Evolutionary conservation across 306 rosid genomes (phyloP).

Genomic region (Luffa acutangula): DNA sequence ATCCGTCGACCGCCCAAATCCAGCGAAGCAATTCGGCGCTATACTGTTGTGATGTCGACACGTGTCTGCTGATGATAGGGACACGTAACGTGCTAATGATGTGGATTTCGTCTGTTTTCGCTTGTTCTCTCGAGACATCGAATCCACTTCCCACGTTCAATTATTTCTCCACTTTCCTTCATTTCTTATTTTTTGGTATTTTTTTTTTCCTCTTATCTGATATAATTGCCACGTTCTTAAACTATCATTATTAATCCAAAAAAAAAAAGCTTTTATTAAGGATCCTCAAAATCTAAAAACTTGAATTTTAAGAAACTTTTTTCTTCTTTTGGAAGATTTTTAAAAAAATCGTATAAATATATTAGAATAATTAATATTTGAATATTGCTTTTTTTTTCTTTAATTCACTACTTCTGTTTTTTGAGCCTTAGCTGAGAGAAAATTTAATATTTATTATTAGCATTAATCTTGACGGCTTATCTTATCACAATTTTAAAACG

Average conservation of each 20-base stretch:
- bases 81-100: slow-evolving; percentile 18
- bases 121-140: slow-evolving; percentile 33
- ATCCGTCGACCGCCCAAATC: background rate
- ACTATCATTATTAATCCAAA: too few relatives aligned
- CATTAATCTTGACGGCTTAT: too few relatives aligned
- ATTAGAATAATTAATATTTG: background rate
- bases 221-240: background rate
- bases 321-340: background rate
- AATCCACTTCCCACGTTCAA: slow-evolving; percentile 6
- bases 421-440: background rate
- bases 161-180: slow-evolving; percentile 7
- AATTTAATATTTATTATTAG: too few relatives aligned
- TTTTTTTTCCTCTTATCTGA: background rate
- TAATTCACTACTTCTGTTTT: background rate
- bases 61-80: slow-evolving; percentile 29
- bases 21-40: slow-evolving; percentile 13
- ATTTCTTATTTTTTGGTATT: background rate
- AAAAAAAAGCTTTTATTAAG: background rate
- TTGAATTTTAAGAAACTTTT: background rate
- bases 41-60: slow-evolving; percentile 7
- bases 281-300: background rate
- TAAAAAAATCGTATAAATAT: background rate
- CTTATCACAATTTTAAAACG: background rate
- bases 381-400: background rate
- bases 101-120: slow-evolving; percentile 7